Evolutionary conservation across 768 basidiomycete species (phyloP).

Genomic region (Termitomyces sp.): DNA sequence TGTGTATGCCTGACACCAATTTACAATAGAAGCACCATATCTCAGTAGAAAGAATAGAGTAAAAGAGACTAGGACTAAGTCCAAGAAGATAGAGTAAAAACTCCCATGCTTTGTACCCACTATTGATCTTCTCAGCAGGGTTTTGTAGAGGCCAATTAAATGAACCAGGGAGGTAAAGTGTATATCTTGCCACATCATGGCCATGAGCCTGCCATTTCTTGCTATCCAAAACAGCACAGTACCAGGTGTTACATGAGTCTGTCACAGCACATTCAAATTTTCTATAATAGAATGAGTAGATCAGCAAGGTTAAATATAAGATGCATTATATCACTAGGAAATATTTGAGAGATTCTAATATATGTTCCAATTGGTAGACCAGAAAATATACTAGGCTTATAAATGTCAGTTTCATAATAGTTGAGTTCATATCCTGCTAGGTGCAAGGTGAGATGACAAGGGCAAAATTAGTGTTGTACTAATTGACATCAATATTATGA

Average conservation of each 20-base stretch:
- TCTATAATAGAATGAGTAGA: conserved; percentile 20
- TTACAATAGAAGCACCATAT: not conserved
- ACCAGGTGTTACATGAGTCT: conserved; percentile 12
- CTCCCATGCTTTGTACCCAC: not conserved
- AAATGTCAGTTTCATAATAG: not conserved
- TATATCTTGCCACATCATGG: not conserved
- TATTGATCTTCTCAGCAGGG: not conserved
- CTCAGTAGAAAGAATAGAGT: not conserved
- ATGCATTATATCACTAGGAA: conserved; percentile 27
- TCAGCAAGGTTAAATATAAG: conserved; percentile 25
- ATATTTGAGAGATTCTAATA: conserved; percentile 17
- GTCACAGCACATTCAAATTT: conserved; percentile 7
- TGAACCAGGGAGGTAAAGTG: not conserved
- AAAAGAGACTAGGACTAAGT: conserved; percentile 9
- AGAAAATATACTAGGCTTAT: not conserved
- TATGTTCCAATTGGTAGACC: conserved; percentile 2
- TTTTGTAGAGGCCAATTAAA: conserved; percentile 26
- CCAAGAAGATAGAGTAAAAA: conserved; percentile 8
- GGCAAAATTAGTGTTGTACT: not conserved
- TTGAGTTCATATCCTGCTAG: not conserved
- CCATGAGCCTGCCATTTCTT: not conserved
- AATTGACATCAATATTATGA: not conserved
- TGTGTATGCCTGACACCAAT: not conserved
- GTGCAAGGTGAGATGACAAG: not conserved
- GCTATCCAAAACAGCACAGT: conserved; percentile 10